Base-by-base conservation (phyloP, 2,329 filamentous ascomycete genomes). In the Pseudopithomyces maydicus region DNA sequence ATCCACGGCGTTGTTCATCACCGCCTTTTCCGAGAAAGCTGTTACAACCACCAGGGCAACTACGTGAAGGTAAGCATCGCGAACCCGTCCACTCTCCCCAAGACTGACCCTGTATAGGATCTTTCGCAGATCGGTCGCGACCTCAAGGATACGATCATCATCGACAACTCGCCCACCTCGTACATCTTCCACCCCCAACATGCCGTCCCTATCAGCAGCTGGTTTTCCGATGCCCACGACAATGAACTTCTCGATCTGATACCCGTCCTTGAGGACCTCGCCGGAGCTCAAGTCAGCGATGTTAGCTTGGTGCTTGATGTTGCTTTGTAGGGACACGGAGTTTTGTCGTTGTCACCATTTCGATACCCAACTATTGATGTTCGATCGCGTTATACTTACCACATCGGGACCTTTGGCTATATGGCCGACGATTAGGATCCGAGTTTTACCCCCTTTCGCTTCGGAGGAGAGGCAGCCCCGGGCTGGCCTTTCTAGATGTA, bases 151-250 rank as follows among this genome's bases (percentile, higher is more conserved):
- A 99, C 94, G 19, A 99, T 99, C 74, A 99, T 99, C 76, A 99
- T 99, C 72, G 95, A 99, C 81, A 99, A 99, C 79, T 98, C 95
- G 45, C 95, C 95, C 2, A 99, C 95, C 4, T 98, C 94, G 12
- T 99, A 99, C 81, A 98, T 99, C 71, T 99, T 99, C 85, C 95
- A 99, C 75, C 95, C 95, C 22, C 94, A 99, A 81, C 95, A 99
- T 77, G 95, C 95, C 59, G 94, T 99, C 48, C 95, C 95, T 23
- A 99, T 99, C 80, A 97, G 93, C 85, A 98, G 94, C 83, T 99
- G 95, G 95, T 99, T 99, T 81, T 97, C 93, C 65, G 95, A 99
- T 79, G 95, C 95, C 60, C 95, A 99, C 79, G 95, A 99, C 81
- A 99, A 99, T 79, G 95, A 99, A 83, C 85, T 99, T 61, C 84